Base-by-base conservation (phyloP, 805 yeast genomes). In the Cyberlindnera maclurae region DNA sequence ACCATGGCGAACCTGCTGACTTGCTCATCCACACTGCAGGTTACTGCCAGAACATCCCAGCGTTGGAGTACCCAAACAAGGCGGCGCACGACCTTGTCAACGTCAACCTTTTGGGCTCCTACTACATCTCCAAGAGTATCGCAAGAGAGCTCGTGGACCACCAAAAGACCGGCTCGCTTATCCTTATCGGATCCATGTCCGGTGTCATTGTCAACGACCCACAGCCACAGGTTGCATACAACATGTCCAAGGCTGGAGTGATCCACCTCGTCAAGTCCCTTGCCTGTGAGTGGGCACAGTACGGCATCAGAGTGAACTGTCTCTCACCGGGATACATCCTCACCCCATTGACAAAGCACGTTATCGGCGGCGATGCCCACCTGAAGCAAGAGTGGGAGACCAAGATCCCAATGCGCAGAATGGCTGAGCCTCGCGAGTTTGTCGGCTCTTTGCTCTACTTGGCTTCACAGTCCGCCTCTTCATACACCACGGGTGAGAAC, bases 191-290 rank as follows among this genome's bases (percentile, higher is more conserved):
- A n/a, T 79, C 86, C 43, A 81, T 81, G 88, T 77, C 84, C 7
- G 89, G 87, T 39, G 71, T 79, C 43, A 78, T 81, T 50, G 87
- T 80, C 45, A 81, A 81, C 60, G 81, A 77, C 57, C 89, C 89
- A 27, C 88, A 81, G 59, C 85, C 85, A 15, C 88, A 81, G 62
- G 71, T 77, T 46, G 83, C 83, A 50, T 83, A 83, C 71, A 83
- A 83, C 70, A 79, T 81, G 83, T 71, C 90, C 51, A 83, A 83
- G 66, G 93, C 93, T 13, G 93, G 89, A 57, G 90, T 82, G 31
- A 82, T 82, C 52, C 93, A 83, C 63, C 66, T 83, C 71, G 83
- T 74, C 39, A 75, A 76, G 58, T 74, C 89, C 3, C 65, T 83
- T 50, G 93, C 88, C 31, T 75, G 80, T 45, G 94, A 83, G 62